Conservation (phyloP, 306 rosid genomes). For the Cicer arietinum region DNA sequence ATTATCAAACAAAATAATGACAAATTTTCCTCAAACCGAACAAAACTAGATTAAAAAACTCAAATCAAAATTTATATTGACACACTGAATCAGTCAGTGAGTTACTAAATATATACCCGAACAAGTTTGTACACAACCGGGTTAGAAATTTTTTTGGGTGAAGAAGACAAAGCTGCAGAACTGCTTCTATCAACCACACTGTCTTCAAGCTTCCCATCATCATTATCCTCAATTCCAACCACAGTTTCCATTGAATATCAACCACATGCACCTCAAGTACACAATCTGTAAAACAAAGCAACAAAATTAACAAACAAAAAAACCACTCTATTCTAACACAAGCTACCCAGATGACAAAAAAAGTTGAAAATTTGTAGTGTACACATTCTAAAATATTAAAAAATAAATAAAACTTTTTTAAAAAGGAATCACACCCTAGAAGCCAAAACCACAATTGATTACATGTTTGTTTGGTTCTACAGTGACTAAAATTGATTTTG, state of each 20-base stretch:
- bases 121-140: constrained; percentile 98
- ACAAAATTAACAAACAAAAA: constrained; percentile 38
- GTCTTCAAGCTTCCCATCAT: constrained; percentile 71
- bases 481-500: no score
- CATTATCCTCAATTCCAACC: constrained; percentile 79
- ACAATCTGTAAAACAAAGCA: constrained; percentile 63
- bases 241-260: constrained; percentile 91
- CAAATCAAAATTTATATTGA: constrained; percentile 25
- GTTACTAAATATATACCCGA: constrained; percentile 62
- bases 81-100: constrained; percentile 1
- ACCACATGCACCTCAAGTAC: constrained; percentile 89
- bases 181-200: constrained; percentile 61
- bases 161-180: constrained; percentile 67
- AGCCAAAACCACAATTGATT: constrained; percentile 24
- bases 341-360: constrained; percentile 37
- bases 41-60: constrained; percentile 5
- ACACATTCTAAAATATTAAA: background rate
- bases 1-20: constrained; percentile 27
- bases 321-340: constrained; percentile 25
- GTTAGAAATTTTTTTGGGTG: constrained; percentile 71
- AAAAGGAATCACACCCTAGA: constrained; percentile 13
- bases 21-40: constrained; percentile 18
- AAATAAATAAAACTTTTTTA: background rate
- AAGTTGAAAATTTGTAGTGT: background rate
- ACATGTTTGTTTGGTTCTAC: no score